Evolutionary conservation across 192 early-diverging fungal species (phyloP).

Genomic region (Coemansia sp.): DNA sequence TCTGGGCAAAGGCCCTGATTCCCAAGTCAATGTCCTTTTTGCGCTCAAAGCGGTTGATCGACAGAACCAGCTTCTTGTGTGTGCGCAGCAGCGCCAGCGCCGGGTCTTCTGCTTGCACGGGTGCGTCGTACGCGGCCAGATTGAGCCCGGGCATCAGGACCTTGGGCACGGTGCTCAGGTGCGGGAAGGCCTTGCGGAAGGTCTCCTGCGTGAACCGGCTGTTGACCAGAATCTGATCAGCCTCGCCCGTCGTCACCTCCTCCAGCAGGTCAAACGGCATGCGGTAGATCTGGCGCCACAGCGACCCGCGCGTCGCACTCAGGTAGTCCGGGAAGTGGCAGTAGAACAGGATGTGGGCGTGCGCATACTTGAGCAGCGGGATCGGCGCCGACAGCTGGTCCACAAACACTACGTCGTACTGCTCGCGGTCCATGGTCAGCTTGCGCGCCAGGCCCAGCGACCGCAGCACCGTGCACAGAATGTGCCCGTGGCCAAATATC

Average conservation of each 20-base stretch:
- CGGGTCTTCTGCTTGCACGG: slow-evolving; percentile 52
- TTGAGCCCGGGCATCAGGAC: slow-evolving; percentile 84
- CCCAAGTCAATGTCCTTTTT: slow-evolving; percentile 87
- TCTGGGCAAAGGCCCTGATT: slow-evolving; percentile 60
- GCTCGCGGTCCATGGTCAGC: slow-evolving; percentile 39
- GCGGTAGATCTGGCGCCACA: slow-evolving; percentile 67
- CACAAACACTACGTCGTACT: slow-evolving; percentile 74
- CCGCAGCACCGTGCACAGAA: slow-evolving; percentile 77
- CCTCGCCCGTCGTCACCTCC: slow-evolving; percentile 77
- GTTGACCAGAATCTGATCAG: slow-evolving; percentile 90
- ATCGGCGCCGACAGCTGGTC: slow-evolving; percentile 85
- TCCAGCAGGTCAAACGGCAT: slow-evolving; percentile 78
- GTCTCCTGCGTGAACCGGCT: slow-evolving; percentile 76
- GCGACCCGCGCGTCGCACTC: slow-evolving; percentile 57
- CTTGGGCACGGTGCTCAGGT: slow-evolving; percentile 54
- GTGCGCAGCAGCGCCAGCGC: slow-evolving; percentile 38
- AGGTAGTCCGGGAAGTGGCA: slow-evolving; percentile 95
- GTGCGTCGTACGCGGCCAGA: slow-evolving; percentile 61
- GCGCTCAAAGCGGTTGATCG: slow-evolving; percentile 95
- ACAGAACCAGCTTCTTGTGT: slow-evolving; percentile 47
- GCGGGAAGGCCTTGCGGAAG: slow-evolving; percentile 67
- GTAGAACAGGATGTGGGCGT: slow-evolving; percentile 83
- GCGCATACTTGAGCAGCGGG: slow-evolving; percentile 66
- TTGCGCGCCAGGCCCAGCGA: slow-evolving; percentile 59
- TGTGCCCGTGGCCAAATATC: slow-evolving; percentile 66